These are phyloP conservation scores for Candida takata DNA, from an alignment of 805 yeast genomes.

Conservation along the genomic window DNA sequence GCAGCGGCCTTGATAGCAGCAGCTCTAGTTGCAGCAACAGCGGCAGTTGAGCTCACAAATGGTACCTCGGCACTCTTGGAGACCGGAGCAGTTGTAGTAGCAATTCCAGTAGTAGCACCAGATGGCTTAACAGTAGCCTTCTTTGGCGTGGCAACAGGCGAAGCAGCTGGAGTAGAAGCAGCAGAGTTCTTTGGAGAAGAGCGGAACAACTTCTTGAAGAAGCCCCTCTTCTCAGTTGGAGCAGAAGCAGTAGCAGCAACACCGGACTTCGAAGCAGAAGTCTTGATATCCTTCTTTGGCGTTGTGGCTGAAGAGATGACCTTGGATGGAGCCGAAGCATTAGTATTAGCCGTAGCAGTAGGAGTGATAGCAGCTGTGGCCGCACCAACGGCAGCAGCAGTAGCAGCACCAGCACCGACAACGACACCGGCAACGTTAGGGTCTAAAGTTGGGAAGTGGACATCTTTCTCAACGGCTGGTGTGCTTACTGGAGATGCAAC, in stretches of 20 bases:
- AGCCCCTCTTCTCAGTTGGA: conserved; percentile 7
- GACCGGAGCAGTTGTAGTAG: conserved; percentile 2
- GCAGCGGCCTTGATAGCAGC: conserved; percentile 3
- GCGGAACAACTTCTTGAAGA: conserved; percentile 9
- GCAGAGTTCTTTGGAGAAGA: conserved; percentile 5
- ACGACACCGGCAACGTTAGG: conserved; percentile 16
- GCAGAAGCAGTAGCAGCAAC: conserved; percentile 2
- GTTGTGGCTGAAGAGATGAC: too few species aligned
- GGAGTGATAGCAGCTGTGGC: too few species aligned
- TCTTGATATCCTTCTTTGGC: too few species aligned
- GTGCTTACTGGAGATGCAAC: conserved; percentile 3
- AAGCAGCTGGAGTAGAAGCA: conserved; percentile 3
- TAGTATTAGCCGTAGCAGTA: conserved; percentile 1
- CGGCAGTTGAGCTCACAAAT: background rate
- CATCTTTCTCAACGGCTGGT: conserved; percentile 1
- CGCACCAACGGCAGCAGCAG: too few species aligned
- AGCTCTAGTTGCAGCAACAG: conserved; percentile 3
- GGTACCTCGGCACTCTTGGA: background rate
- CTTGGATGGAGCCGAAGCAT: background rate
- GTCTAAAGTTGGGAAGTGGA: conserved; percentile 14
- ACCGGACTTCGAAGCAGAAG: too few species aligned
- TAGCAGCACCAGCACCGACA: too few species aligned
- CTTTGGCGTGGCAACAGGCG: conserved; percentile 7
- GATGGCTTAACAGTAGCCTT: conserved; percentile 1
- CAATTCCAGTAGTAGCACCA: background rate